Conservation (phyloP, 306 rosid species). For the Malus fusca region DNA sequence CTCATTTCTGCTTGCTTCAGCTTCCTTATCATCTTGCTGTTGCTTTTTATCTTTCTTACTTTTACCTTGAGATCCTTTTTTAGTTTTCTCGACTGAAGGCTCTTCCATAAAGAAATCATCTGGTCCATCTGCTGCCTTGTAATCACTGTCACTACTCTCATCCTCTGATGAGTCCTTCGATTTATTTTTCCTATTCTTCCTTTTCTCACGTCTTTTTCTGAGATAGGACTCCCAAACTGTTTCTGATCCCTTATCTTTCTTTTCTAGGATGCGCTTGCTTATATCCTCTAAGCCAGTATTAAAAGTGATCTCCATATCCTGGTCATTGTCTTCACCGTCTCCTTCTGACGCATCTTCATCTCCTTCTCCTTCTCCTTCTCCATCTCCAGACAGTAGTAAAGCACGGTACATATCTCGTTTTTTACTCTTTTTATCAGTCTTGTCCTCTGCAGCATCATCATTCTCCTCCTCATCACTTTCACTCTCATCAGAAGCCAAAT, state of each 20-base stretch:
- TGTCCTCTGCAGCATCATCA: constrained; percentile 28
- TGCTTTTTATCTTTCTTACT: constrained; percentile 19
- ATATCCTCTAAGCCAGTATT: constrained; percentile 82
- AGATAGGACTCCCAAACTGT: constrained; percentile 77
- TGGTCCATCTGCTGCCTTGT: constrained; percentile 42
- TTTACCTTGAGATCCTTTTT: constrained; percentile 34
- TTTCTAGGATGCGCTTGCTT: constrained; percentile 71
- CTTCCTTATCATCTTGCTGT: constrained; percentile 31
- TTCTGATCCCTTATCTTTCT: constrained; percentile 68
- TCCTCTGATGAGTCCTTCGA: constrained; percentile 56
- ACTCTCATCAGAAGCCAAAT: constrained; percentile 67
- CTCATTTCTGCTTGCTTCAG: constrained; percentile 64
- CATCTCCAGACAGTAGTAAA: constrained; percentile 49
- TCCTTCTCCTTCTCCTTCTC: not conserved
- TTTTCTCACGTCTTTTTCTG: constrained; percentile 62
- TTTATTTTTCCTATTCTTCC: constrained; percentile 55
- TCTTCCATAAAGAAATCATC: constrained; percentile 82
- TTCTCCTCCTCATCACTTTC: constrained; percentile 49
- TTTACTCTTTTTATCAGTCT: constrained; percentile 33
- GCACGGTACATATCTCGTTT: constrained; percentile 50
- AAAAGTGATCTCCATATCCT: constrained; percentile 93
- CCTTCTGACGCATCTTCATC: constrained; percentile 39
- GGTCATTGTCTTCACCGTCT: constrained; percentile 39
- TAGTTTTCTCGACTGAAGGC: constrained; percentile 41
- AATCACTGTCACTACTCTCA: constrained; percentile 50